Percentiles rank a stretch among this genome's conserved stretches.
phyloP scores from a whole-genome alignment of 306 rosid genomes.

The Prunus dulcis region DNA sequence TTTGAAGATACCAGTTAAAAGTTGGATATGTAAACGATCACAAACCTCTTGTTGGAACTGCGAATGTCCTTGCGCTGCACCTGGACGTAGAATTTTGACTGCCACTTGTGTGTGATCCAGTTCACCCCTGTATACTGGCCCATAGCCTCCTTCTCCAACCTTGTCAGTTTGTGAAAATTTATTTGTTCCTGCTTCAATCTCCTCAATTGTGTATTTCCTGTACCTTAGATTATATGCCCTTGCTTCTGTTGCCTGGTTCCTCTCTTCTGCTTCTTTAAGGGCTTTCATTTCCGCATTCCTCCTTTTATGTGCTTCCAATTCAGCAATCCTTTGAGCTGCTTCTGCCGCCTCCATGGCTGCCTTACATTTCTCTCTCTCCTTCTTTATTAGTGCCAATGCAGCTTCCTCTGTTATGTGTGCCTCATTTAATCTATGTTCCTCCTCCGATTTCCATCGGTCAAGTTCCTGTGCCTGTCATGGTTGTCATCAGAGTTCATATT shows the following conservation, averaged over 20 bases:
- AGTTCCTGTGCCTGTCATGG: slow-evolving; percentile 51
- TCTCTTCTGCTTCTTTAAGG: slow-evolving; percentile 36
- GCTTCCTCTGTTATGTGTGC: slow-evolving; percentile 42
- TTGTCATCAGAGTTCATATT: neutral
- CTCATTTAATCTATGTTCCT: slow-evolving; percentile 52
- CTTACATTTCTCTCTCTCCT: slow-evolving; percentile 50
- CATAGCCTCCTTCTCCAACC: slow-evolving; percentile 87
- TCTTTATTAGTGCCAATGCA: slow-evolving; percentile 55
- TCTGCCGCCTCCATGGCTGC: slow-evolving; percentile 66
- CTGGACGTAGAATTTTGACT: slow-evolving; percentile 69
- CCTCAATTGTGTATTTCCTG: slow-evolving; percentile 59
- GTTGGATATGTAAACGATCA: neutral
- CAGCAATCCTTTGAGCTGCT: slow-evolving; percentile 50
- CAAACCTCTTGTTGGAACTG: slow-evolving; percentile 78
- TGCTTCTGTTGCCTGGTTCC: slow-evolving; percentile 8
- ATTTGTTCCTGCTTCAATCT: slow-evolving; percentile 60
- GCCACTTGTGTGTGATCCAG: slow-evolving; percentile 78
- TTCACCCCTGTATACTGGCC: slow-evolving; percentile 28
- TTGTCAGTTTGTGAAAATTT: slow-evolving; percentile 41
- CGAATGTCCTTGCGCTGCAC: slow-evolving; percentile 70
- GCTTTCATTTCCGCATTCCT: slow-evolving; percentile 40
- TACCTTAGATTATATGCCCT: slow-evolving; percentile 33
- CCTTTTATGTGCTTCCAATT: slow-evolving; percentile 58
- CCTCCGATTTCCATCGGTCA: slow-evolving; percentile 66
- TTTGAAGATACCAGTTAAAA: neutral